These are phyloP conservation scores for Pyricularia sp. DNA, from an alignment of 2,329 filamentous ascomycete species.

Conservation along the genomic window DNA sequence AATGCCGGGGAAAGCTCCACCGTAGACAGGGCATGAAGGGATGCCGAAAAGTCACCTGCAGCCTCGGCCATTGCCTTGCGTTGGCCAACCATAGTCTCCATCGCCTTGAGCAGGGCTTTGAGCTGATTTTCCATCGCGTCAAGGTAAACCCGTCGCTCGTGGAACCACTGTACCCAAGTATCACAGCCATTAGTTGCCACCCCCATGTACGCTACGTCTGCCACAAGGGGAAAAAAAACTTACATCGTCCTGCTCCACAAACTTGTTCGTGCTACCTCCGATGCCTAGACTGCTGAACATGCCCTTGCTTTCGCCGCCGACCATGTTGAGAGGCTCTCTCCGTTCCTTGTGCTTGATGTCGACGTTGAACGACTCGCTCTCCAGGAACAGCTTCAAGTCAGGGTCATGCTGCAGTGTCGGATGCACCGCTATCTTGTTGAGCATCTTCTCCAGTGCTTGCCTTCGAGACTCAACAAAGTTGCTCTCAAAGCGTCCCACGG, in stretches of 20 bases:
- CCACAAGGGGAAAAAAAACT: slow-evolving; percentile 21
- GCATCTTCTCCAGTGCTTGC: slow-evolving; percentile 88
- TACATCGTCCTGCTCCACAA: slow-evolving; percentile 94
- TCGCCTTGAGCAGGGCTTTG: slow-evolving; percentile 80
- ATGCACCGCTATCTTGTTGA: slow-evolving; percentile 88
- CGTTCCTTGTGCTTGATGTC: slow-evolving; percentile 98
- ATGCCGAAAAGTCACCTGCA: slow-evolving; percentile 83
- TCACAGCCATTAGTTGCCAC: slow-evolving; percentile 4
- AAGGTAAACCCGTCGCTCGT: slow-evolving; percentile 87
- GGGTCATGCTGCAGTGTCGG: slow-evolving; percentile 83
- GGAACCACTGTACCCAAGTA: slow-evolving; percentile 64
- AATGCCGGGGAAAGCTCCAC: slow-evolving; percentile 85
- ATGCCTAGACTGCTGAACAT: slow-evolving; percentile 78
- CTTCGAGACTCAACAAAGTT: slow-evolving; percentile 92
- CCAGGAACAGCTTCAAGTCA: slow-evolving; percentile 90
- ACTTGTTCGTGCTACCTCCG: slow-evolving; percentile 67
- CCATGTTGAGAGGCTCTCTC: slow-evolving; percentile 59
- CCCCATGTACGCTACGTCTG: not conserved
- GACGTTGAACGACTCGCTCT: slow-evolving; percentile 90
- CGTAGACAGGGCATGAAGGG: slow-evolving; percentile 79
- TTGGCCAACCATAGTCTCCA: slow-evolving; percentile 84
- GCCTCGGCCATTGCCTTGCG: slow-evolving; percentile 89
- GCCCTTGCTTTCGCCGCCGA: slow-evolving; percentile 69
- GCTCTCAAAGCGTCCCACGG: slow-evolving; percentile 86
- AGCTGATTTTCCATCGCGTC: slow-evolving; percentile 88